Evolutionary conservation across 371 early-diverging fungal species (phyloP).

Genomic region (Lichtheimia ramosa): DNA sequence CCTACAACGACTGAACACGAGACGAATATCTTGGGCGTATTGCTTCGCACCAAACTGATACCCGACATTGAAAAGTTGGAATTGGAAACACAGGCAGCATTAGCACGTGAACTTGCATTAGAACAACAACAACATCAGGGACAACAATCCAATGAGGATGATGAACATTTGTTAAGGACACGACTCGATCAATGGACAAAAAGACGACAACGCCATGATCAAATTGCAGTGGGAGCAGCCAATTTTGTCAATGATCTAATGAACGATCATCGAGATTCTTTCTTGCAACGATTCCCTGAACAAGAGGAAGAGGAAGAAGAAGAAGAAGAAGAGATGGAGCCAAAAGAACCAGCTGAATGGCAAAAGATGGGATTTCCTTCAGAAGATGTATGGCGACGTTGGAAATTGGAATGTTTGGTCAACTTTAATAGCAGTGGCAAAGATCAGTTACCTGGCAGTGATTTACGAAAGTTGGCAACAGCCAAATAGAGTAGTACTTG

Average conservation of each 20-base stretch:
- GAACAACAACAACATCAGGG: conserved; percentile 1
- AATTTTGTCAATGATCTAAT: conserved; percentile 31
- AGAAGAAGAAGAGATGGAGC: conserved; percentile 16
- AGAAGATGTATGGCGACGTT: conserved; percentile 46
- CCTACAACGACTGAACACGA: conserved; percentile 60
- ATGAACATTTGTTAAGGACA: conserved; percentile 32
- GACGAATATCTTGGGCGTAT: conserved; percentile 57
- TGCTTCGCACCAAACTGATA: conserved; percentile 64
- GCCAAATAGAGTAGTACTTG: neutral
- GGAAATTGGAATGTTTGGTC: conserved; percentile 48
- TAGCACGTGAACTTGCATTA: conserved; percentile 35
- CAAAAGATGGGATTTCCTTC: conserved; percentile 41
- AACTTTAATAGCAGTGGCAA: conserved; percentile 50
- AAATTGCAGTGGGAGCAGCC: conserved; percentile 34
- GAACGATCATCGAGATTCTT: conserved; percentile 33
- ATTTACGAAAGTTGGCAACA: conserved; percentile 38
- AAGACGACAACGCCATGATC: conserved; percentile 39
- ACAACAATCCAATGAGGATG: conserved; percentile 15
- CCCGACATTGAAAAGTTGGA: conserved; percentile 65
- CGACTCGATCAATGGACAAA: conserved; percentile 37
- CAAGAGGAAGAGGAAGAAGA: conserved; percentile 29
- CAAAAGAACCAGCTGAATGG: conserved; percentile 34
- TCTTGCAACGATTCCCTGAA: conserved; percentile 30
- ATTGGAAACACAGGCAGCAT: conserved; percentile 50
- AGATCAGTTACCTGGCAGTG: conserved; percentile 43